These are phyloP conservation scores for Alternaria alternata DNA, from an alignment of 2,329 filamentous ascomycete genomes.

Conservation along the genomic window DNA sequence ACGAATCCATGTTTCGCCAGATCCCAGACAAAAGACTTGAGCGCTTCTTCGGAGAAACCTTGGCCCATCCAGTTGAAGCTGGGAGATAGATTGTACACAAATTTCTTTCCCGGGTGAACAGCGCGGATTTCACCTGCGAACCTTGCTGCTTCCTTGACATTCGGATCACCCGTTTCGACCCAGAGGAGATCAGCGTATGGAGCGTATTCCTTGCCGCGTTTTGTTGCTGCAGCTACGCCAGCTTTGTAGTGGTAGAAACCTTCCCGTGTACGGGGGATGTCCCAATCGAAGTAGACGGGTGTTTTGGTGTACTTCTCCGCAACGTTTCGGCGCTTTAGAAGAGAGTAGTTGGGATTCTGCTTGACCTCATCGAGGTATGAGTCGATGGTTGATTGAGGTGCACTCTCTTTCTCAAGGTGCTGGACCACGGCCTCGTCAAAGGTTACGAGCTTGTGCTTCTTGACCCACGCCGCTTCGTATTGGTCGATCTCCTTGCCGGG, in stretches of 20 bases:
- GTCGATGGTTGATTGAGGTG: slow-evolving; percentile 69
- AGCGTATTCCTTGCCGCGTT: slow-evolving; percentile 89
- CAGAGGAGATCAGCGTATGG: slow-evolving; percentile 95
- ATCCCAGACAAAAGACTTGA: slow-evolving; percentile 96
- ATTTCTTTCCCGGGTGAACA: slow-evolving; percentile 77
- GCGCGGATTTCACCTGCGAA: slow-evolving; percentile 80
- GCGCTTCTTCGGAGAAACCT: slow-evolving; percentile 81
- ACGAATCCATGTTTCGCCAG: slow-evolving; percentile 84
- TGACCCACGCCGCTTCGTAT: slow-evolving; percentile 89
- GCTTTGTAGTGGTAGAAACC: slow-evolving; percentile 91
- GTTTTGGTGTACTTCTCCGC: slow-evolving; percentile 72
- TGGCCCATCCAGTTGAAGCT: slow-evolving; percentile 99
- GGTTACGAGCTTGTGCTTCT: slow-evolving; percentile 81
- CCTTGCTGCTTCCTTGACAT: slow-evolving; percentile 75
- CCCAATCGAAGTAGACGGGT: slow-evolving; percentile 85
- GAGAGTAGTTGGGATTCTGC: slow-evolving; percentile 75
- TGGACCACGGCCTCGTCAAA: slow-evolving; percentile 89
- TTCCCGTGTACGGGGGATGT: slow-evolving; percentile 90
- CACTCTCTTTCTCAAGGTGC: slow-evolving; percentile 74
- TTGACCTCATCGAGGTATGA: slow-evolving; percentile 71
- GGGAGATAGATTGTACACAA: slow-evolving; percentile 95
- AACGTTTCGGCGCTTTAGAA: slow-evolving; percentile 77
- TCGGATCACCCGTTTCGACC: slow-evolving; percentile 94
- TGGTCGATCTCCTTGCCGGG: slow-evolving; percentile 80
- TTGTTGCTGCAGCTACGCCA: slow-evolving; percentile 85